A percentile compares a stretch with the other conserved stretches of the same genome.
Conservation (phyloP, 139 green algal genomes). For the Closterium sp. region DNA sequence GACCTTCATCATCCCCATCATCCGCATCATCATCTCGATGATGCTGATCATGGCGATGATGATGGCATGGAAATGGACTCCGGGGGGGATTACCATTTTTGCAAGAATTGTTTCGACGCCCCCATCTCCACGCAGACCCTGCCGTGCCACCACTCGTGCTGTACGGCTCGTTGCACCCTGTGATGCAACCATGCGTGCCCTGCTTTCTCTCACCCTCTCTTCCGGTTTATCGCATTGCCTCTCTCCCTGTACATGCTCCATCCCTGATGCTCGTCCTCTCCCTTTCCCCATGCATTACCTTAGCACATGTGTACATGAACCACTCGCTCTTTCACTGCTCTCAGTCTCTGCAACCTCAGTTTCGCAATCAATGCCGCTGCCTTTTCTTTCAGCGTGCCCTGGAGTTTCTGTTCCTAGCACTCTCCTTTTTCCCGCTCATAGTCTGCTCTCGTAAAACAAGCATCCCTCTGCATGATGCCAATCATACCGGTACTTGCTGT, state of each 20-base stretch:
- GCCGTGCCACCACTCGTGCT: conserved; percentile 17
- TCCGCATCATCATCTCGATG: neutral
- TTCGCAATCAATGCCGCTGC: neutral
- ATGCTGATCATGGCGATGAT: neutral
- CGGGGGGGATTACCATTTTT: neutral
- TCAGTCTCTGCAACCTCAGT: neutral
- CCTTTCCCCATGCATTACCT: neutral
- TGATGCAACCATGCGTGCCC: neutral
- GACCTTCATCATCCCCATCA: no score
- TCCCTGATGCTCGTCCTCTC: neutral
- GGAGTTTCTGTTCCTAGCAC: neutral
- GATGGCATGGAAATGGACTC: neutral
- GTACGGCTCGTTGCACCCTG: neutral
- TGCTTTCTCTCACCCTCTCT: neutral
- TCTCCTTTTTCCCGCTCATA: neutral
- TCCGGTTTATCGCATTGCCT: no score
- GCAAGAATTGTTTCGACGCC: conserved; percentile 16
- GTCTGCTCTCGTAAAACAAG: neutral
- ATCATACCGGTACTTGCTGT: neutral
- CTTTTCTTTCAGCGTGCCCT: neutral
- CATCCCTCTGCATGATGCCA: neutral
- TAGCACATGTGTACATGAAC: neutral
- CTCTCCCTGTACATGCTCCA: no score
- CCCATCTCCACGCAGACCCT: neutral
- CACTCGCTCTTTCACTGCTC: neutral